Percentiles rank a stretch among this genome's conserved stretches.
These are phyloP conservation scores for Cyclospora cayetanensis DNA, from an alignment of 169 alveolate species.

Conservation along the genomic window DNA sequence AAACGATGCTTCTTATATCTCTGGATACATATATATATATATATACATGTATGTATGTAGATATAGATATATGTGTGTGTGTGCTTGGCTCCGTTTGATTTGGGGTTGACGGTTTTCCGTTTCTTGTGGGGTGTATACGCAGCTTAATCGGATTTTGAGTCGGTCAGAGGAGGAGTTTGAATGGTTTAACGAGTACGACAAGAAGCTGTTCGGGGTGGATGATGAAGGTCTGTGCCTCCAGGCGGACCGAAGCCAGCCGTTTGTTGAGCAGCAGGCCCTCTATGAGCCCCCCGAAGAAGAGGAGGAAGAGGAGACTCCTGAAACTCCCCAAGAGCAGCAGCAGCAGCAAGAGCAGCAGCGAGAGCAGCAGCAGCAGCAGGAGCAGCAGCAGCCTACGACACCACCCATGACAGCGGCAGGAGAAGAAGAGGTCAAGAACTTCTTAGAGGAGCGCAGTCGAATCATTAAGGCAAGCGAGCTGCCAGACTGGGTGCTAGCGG, in stretches of 20 bases:
- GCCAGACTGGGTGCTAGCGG: conserved; percentile 31
- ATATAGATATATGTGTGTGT: not conserved
- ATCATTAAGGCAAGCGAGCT: not conserved
- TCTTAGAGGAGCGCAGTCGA: conserved; percentile 6
- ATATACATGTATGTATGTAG: not conserved
- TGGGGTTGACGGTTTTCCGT: not conserved
- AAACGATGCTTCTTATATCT: not conserved
- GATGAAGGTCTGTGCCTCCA: not conserved
- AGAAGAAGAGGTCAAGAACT: not conserved
- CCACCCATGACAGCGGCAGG: not conserved
- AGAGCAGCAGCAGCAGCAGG: not conserved
- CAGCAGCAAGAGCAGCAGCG: conserved; percentile 11
- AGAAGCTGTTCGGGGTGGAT: not conserved
- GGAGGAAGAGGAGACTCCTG: not conserved
- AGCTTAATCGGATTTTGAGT: conserved; percentile 30
- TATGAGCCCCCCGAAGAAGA: not conserved
- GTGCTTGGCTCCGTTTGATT: not conserved
- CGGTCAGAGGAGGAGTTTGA: conserved; percentile 37
- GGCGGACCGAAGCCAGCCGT: not conserved
- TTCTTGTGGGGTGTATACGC: not conserved
- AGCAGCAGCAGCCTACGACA: not conserved
- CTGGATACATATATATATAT: not conserved
- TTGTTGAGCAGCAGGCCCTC: conserved; percentile 15
- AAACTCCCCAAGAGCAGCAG: not conserved
- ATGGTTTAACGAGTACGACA: conserved; percentile 58